Conservation (phyloP, 805 yeast genomes). For the Metschnikowia drakensbergensis region DNA sequence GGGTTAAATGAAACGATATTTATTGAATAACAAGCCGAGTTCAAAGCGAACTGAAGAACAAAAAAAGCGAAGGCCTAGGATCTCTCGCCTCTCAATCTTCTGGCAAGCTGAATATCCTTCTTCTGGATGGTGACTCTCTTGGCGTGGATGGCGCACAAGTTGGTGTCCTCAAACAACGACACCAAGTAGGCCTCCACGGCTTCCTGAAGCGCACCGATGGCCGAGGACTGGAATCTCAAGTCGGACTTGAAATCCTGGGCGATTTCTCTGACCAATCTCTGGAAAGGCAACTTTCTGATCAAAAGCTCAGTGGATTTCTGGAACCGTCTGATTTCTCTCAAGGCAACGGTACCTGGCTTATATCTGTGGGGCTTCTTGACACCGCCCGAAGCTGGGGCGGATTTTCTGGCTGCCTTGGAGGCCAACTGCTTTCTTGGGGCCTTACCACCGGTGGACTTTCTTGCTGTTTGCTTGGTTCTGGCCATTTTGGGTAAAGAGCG, state of each 20-base stretch:
- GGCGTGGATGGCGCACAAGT: constrained; percentile 39
- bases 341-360: constrained; percentile 48
- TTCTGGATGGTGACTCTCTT: constrained; percentile 45
- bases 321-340: constrained; percentile 47
- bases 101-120: constrained; percentile 46
- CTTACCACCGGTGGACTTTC: constrained; percentile 48
- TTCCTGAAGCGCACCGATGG: constrained; percentile 46
- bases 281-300: constrained; percentile 46
- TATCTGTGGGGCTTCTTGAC: constrained; percentile 48
- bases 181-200: constrained; percentile 46
- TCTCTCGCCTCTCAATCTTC: constrained; percentile 48
- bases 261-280: constrained; percentile 46
- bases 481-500: constrained; percentile 27
- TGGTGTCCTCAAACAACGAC: constrained; percentile 44
- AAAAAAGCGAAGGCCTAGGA: constrained; percentile 15
- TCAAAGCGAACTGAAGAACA: not conserved
- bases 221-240: constrained; percentile 45
- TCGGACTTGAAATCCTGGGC: constrained; percentile 46
- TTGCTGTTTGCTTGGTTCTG: constrained; percentile 46
- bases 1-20: not conserved
- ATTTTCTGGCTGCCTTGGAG: constrained; percentile 46
- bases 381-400: constrained; percentile 46
- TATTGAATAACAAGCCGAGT: not conserved
- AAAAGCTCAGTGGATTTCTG: constrained; percentile 44
- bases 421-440: constrained; percentile 49